phyloP scores from a whole-genome alignment of 306 rosid species.

The Acmispon strigosus region DNA sequence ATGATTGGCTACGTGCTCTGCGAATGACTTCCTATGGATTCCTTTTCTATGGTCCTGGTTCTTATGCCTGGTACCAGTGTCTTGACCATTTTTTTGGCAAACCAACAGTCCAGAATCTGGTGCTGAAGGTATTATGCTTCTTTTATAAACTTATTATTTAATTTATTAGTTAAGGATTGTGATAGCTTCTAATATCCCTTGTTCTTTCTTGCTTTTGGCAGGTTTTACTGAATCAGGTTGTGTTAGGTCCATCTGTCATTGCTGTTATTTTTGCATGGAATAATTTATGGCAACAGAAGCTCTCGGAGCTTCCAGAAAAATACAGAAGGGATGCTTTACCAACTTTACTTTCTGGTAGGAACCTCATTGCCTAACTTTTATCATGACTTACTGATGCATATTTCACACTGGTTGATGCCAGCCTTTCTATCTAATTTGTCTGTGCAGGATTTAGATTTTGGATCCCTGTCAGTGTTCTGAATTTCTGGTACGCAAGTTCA shows the following conservation, averaged over 20 bases:
- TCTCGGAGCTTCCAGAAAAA: slow-evolving; percentile 76
- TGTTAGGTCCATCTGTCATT: slow-evolving; percentile 86
- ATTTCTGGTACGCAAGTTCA: slow-evolving; percentile 55
- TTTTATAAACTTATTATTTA: not conserved
- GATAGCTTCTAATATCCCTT: not conserved
- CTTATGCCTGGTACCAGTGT: slow-evolving; percentile 86
- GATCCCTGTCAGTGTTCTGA: slow-evolving; percentile 82
- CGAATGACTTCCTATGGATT: slow-evolving; percentile 92
- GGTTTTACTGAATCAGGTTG: slow-evolving; percentile 89
- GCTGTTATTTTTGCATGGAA: slow-evolving; percentile 94
- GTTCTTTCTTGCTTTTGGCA: slow-evolving; percentile 14
- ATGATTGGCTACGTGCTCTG: slow-evolving; percentile 85
- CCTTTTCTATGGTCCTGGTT: slow-evolving; percentile 89
- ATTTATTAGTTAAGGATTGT: not conserved
- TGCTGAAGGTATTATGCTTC: slow-evolving; percentile 55
- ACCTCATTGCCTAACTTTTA: not conserved
- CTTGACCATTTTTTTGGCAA: slow-evolving; percentile 61
- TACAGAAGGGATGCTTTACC: slow-evolving; percentile 76
- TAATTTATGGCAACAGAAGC: slow-evolving; percentile 70
- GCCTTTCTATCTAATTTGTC: slow-evolving; percentile 1
- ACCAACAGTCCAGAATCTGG: slow-evolving; percentile 52
- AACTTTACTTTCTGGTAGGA: slow-evolving; percentile 65
- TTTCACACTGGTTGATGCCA: not conserved
- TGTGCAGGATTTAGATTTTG: slow-evolving; percentile 89
- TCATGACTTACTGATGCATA: slow-evolving; percentile 9